These are phyloP conservation scores for Penicillium sp. DNA, from an alignment of 2,329 filamentous ascomycete species.

Conservation along the genomic window DNA sequence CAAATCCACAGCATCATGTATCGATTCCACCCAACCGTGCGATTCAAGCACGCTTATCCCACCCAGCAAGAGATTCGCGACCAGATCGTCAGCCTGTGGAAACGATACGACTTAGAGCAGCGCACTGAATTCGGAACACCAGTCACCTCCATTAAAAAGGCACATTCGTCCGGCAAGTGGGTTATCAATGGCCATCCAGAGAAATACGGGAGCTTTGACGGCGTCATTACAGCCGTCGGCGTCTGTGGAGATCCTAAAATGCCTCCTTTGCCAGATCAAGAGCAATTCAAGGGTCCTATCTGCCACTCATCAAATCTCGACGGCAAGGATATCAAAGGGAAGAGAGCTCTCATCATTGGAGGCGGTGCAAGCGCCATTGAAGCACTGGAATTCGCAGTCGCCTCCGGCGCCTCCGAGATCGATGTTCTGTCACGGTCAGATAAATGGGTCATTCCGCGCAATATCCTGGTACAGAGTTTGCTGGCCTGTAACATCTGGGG, in stretches of 20 bases:
- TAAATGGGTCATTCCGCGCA: neutral
- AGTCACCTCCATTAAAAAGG: neutral
- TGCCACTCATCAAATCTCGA: neutral
- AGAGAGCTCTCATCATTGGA: neutral
- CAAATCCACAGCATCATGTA: neutral
- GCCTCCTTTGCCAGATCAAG: neutral
- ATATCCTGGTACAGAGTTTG: neutral
- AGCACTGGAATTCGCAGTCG: neutral
- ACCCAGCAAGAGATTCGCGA: neutral
- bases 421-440: neutral
- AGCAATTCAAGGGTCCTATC: neutral
- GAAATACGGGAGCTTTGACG: neutral
- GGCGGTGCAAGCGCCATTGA: neutral
- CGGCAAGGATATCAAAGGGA: neutral
- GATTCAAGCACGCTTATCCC: neutral
- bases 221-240: neutral
- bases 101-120: neutral
- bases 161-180: neutral
- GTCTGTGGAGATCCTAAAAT: neutral
- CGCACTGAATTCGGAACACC: neutral
- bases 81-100: neutral
- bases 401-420: neutral
- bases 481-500: neutral
- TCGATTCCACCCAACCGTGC: neutral
- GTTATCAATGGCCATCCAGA: neutral